These are phyloP conservation scores for Hymenoscyphus fructigenus DNA, from an alignment of 2,329 filamentous ascomycete genomes.

Conservation along the genomic window DNA sequence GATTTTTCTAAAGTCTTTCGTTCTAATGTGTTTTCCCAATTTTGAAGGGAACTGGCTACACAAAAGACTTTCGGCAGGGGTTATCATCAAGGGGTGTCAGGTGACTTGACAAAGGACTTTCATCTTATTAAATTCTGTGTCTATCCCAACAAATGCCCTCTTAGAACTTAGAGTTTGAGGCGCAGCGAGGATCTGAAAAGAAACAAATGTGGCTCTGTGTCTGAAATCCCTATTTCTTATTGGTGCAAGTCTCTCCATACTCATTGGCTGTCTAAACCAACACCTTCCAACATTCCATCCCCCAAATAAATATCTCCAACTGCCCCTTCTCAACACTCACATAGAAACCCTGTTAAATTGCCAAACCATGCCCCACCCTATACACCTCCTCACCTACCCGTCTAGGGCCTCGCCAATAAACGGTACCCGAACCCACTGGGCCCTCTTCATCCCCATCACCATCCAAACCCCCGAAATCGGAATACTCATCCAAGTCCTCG, in stretches of 20 bases:
- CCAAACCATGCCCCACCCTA: not conserved
- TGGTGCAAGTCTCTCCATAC: not conserved
- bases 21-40: no score
- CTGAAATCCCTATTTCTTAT: not conserved
- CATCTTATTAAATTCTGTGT: no score
- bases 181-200: no score
- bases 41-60: no score
- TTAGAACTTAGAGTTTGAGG: no score
- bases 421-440: constrained; percentile 13
- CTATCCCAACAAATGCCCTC: no score
- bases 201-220: not conserved
- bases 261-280: not conserved
- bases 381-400: constrained; percentile 9
- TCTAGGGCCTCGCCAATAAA: constrained; percentile 10
- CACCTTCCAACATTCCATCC: not conserved
- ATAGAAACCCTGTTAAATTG: not conserved
- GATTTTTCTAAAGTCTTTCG: no score
- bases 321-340: not conserved
- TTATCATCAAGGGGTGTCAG: no score
- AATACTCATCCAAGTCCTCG: not conserved
- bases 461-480: not conserved
- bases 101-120: no score
- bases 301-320: not conserved
- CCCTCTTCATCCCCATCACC: constrained; percentile 8
- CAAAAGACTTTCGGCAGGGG: no score